A percentile compares a stretch with the other conserved stretches of the same genome.
phyloP scores from a whole-genome alignment of 1,139 yeast species.

The Yamadazyma diddensiae region DNA sequence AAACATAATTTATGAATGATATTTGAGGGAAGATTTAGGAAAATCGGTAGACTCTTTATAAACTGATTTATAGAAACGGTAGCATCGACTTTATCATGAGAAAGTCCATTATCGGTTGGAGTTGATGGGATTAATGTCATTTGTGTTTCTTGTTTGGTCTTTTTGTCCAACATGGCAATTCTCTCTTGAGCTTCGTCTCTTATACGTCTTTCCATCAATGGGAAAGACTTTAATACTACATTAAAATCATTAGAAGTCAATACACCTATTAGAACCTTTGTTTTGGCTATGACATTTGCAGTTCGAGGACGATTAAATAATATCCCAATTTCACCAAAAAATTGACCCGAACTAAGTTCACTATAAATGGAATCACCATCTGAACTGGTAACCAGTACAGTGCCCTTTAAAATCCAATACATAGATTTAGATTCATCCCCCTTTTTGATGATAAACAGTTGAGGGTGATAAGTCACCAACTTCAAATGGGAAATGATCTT shows the following conservation, averaged over 20 bases:
- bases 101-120: not conserved
- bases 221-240: constrained; percentile 58
- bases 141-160: constrained; percentile 28
- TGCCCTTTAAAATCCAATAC: constrained; percentile 78
- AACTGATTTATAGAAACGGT: constrained; percentile 57
- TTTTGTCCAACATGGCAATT: constrained; percentile 64
- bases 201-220: constrained; percentile 62
- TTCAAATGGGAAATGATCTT: constrained; percentile 58
- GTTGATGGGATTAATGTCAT: constrained; percentile 6
- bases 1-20: constrained; percentile 63
- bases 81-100: constrained; percentile 30
- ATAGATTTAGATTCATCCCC: constrained; percentile 77
- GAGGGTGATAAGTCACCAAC: constrained; percentile 61
- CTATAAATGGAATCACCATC: constrained; percentile 77
- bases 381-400: constrained; percentile 68
- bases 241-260: constrained; percentile 63
- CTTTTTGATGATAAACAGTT: constrained; percentile 62
- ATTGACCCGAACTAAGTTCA: constrained; percentile 63
- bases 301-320: constrained; percentile 73
- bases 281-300: constrained; percentile 73
- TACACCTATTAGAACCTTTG: constrained; percentile 64
- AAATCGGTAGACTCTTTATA: constrained; percentile 55
- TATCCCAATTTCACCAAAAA: constrained; percentile 79
- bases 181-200: constrained; percentile 80
- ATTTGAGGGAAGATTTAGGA: constrained; percentile 52